A percentile compares a stretch with the other conserved stretches of the same genome.
phyloP scores from a whole-genome alignment of 257 asterid genomes.

The Handroanthus guayacan region DNA sequence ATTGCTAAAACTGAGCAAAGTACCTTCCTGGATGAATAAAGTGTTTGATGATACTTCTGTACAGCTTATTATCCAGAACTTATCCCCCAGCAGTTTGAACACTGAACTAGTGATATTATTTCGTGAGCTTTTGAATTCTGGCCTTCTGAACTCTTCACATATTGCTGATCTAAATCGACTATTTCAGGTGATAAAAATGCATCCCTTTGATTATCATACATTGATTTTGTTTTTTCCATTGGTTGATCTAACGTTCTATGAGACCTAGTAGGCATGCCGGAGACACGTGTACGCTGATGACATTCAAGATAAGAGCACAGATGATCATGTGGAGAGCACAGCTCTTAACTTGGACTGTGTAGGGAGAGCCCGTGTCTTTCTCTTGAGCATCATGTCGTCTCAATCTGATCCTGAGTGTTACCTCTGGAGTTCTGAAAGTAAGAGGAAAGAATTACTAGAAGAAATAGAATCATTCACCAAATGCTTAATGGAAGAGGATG shows the following conservation, averaged over 20 bases:
- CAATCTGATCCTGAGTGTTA: constrained; percentile 35
- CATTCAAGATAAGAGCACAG: constrained; percentile 40
- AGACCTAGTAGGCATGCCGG: constrained; percentile 64
- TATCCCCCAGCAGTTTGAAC: constrained; percentile 58
- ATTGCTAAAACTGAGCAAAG: constrained; percentile 56
- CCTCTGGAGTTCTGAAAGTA: constrained; percentile 35
- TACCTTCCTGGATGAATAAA: constrained; percentile 67
- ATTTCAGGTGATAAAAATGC: constrained; percentile 67
- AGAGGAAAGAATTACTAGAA: constrained; percentile 54
- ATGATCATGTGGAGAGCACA: constrained; percentile 35
- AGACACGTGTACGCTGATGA: constrained; percentile 59
- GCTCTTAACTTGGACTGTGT: constrained; percentile 32
- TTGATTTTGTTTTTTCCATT: background rate
- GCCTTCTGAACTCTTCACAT: constrained; percentile 68
- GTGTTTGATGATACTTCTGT: constrained; percentile 70
- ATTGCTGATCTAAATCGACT: constrained; percentile 60
- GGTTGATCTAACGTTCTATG: constrained; percentile 20
- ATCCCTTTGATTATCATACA: background rate
- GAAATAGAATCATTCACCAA: constrained; percentile 75
- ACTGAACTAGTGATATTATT: constrained; percentile 70
- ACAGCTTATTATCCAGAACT: constrained; percentile 55
- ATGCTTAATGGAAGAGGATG: constrained; percentile 66
- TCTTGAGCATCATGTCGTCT: constrained; percentile 53
- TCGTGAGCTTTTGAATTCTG: constrained; percentile 67
- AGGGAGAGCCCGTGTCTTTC: constrained; percentile 53